Conservation (phyloP, 768 basidiomycete genomes). For the Imleria badia region DNA sequence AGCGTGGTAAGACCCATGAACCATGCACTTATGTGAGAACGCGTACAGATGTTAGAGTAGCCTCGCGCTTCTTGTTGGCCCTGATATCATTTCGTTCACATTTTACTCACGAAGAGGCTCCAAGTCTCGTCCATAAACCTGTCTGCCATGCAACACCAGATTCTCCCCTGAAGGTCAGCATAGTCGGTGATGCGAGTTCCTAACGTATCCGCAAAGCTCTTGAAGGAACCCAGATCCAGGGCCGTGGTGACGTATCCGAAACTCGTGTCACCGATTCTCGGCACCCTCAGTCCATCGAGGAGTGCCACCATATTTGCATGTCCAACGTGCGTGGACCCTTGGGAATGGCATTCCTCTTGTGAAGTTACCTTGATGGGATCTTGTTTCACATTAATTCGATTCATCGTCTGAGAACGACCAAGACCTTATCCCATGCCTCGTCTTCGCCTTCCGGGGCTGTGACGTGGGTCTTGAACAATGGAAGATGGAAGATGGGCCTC, state of each 20-base stretch:
- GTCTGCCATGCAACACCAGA: too few relatives aligned
- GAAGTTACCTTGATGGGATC: neutral
- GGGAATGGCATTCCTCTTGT: neutral
- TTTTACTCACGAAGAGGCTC: neutral
- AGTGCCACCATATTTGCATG: neutral
- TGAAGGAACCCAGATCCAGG: neutral
- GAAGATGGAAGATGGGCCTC: too few relatives aligned
- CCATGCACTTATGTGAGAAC: conserved; percentile 13
- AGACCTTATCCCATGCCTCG: neutral
- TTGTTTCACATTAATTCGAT: conserved; percentile 3
- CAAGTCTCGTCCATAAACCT: neutral
- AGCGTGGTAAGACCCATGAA: conserved; percentile 16
- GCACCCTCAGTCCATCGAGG: neutral
- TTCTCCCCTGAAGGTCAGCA: neutral
- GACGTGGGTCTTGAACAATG: neutral
- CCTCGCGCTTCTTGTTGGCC: conserved; percentile 1
- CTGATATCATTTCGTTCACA: conserved; percentile 15
- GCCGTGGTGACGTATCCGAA: neutral
- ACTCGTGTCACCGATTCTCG: neutral
- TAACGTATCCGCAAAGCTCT: neutral
- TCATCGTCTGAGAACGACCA: conserved; percentile 2
- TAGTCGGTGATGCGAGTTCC: neutral
- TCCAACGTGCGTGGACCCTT: neutral
- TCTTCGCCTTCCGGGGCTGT: neutral
- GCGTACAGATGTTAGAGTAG: conserved; percentile 20